Conservation (phyloP, 495 filamentous ascomycete species). For the Chaetomidium leptoderma region DNA sequence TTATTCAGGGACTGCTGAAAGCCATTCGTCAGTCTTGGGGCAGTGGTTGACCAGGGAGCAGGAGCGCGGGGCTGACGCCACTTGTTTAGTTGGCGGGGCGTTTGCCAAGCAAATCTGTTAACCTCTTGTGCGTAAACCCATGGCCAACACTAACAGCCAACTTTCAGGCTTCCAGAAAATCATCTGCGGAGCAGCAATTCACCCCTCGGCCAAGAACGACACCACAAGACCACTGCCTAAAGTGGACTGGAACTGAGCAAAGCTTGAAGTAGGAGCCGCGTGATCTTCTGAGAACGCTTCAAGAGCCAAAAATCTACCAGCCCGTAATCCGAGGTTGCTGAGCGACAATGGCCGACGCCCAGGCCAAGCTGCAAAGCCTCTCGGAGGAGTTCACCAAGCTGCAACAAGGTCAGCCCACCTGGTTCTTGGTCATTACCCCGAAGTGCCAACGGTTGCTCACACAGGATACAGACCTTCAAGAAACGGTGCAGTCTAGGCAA, state of each 20-base stretch:
- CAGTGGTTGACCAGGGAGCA: slow-evolving; percentile 29
- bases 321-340: too few relatives aligned
- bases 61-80: slow-evolving; percentile 32
- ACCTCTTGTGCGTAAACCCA: not conserved
- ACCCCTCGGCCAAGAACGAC: not conserved
- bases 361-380: slow-evolving; percentile 65
- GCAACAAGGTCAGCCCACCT: slow-evolving; percentile 64
- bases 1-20: not conserved
- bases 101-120: slow-evolving; percentile 17
- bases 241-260: not conserved
- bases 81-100: slow-evolving; percentile 13
- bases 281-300: not conserved
- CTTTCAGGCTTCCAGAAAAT: not conserved
- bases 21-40: not conserved
- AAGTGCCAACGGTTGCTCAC: slow-evolving; percentile 1
- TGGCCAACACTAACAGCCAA: not conserved
- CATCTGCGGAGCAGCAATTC: not conserved
- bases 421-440: not conserved
- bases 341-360: slow-evolving; percentile 45
- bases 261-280: slow-evolving; percentile 1
- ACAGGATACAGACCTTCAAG: slow-evolving; percentile 62
- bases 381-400: slow-evolving; percentile 84
- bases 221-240: slow-evolving; percentile 9
- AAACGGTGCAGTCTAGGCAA: slow-evolving; percentile 73
- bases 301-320: too few relatives aligned